phyloP scores from a whole-genome alignment of 2,329 filamentous ascomycete genomes.

The Hymenotorrendiella dingleyae region DNA sequence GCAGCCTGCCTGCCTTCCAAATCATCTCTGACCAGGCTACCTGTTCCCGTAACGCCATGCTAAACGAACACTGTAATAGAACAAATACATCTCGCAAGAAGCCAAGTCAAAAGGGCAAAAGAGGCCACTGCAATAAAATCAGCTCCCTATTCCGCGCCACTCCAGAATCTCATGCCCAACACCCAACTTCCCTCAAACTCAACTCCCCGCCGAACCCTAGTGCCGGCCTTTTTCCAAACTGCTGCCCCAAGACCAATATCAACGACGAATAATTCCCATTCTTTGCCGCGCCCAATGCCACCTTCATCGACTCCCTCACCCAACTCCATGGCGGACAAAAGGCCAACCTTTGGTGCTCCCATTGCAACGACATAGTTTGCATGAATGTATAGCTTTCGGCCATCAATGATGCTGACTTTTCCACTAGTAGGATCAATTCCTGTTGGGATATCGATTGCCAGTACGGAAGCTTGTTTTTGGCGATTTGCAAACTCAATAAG shows the following conservation, averaged over 20 bases:
- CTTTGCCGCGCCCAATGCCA: constrained; percentile 23
- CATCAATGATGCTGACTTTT: constrained; percentile 61
- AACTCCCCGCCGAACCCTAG: constrained; percentile 73
- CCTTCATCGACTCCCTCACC: constrained; percentile 30
- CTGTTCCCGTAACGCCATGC: too few relatives aligned
- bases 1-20: too few relatives aligned
- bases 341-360: constrained; percentile 78
- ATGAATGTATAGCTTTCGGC: constrained; percentile 71
- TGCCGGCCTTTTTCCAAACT: constrained; percentile 80
- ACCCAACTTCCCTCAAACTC: constrained; percentile 88
- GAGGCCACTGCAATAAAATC: background rate
- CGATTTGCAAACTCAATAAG: constrained; percentile 93
- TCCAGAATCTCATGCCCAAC: constrained; percentile 51
- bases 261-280: constrained; percentile 76
- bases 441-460: constrained; percentile 87
- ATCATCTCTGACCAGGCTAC: too few relatives aligned
- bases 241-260: constrained; percentile 81
- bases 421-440: constrained; percentile 79
- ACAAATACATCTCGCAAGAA: constrained; percentile 1
- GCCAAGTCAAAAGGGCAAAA: background rate
- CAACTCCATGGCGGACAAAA: constrained; percentile 63
- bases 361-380: constrained; percentile 80
- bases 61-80: too few relatives aligned
- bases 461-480: constrained; percentile 70
- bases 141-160: constrained; percentile 14